These are phyloP conservation scores for Sarocladiaceae sp. DNA, from an alignment of 2,329 filamentous ascomycete genomes.

Conservation along the genomic window DNA sequence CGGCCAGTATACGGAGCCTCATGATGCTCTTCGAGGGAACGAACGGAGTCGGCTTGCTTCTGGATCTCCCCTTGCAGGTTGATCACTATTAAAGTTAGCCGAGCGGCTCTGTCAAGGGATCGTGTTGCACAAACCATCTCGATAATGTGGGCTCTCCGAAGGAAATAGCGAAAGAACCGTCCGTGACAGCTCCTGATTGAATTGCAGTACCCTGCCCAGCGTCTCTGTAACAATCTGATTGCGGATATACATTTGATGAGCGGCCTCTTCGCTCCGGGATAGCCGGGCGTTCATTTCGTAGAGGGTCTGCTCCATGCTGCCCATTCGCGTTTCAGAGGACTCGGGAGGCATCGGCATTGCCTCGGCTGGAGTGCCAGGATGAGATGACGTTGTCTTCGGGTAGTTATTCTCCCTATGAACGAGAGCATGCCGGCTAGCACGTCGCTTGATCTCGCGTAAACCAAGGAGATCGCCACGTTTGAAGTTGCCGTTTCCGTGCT, in stretches of 20 bases:
- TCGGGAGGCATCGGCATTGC: conserved; percentile 67
- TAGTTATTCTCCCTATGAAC: conserved; percentile 87
- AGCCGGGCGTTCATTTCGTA: conserved; percentile 75
- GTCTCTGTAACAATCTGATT: conserved; percentile 79
- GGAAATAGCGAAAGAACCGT: conserved; percentile 68
- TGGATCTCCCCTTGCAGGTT: conserved; percentile 53
- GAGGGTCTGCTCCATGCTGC: conserved; percentile 70
- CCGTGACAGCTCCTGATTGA: conserved; percentile 78
- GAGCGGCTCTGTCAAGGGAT: neutral
- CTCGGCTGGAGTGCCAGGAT: conserved; percentile 80
- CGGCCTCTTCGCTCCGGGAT: conserved; percentile 75
- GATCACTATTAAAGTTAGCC: conserved; percentile 44
- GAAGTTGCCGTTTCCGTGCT: conserved; percentile 95
- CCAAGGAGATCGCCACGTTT: conserved; percentile 90
- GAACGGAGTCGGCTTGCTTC: conserved; percentile 51
- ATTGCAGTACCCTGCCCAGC: conserved; percentile 62
- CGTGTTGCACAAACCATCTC: conserved; percentile 66
- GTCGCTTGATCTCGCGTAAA: conserved; percentile 88
- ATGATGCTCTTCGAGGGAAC: conserved; percentile 56
- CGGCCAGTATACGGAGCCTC: conserved; percentile 65
- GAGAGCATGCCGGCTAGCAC: conserved; percentile 85
- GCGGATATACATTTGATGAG: conserved; percentile 71
- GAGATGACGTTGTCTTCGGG: conserved; percentile 68
- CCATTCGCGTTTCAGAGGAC: conserved; percentile 66
- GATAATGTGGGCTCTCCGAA: conserved; percentile 68